Conservation (phyloP, 495 filamentous ascomycete genomes). For the Aspergillus leporis region DNA sequence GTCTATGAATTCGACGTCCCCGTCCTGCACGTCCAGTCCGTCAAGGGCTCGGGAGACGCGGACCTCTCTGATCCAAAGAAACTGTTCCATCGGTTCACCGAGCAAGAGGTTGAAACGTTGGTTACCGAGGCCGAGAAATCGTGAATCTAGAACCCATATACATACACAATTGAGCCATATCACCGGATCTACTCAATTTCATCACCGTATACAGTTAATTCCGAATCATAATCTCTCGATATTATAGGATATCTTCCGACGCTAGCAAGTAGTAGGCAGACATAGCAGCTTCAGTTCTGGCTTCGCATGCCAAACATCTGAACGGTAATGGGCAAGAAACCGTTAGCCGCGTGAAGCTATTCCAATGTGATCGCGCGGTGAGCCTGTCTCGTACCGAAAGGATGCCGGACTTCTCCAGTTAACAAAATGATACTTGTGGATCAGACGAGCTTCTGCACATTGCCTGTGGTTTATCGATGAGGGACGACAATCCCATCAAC, state of each 20-base stretch:
- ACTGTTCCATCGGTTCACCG: constrained; percentile 80
- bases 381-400: constrained; percentile 24
- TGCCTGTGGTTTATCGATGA: constrained; percentile 63
- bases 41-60: constrained; percentile 33
- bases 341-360: constrained; percentile 76
- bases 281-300: constrained; percentile 31
- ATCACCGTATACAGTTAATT: background rate
- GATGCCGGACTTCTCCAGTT: constrained; percentile 30
- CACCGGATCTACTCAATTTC: background rate
- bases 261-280: constrained; percentile 5
- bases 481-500: constrained; percentile 59
- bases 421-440: constrained; percentile 51
- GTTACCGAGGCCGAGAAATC: constrained; percentile 62
- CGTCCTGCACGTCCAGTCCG: constrained; percentile 68
- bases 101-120: constrained; percentile 65
- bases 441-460: constrained; percentile 60
- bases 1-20: constrained; percentile 90
- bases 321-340: constrained; percentile 68
- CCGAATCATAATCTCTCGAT: background rate
- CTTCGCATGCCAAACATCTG: constrained; percentile 54
- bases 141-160: constrained; percentile 1
- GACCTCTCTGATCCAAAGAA: constrained; percentile 61
- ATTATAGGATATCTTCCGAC: background rate
- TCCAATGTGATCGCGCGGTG: constrained; percentile 6
- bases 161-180: background rate